Base-by-base conservation (phyloP, 345 rosid genomes). In the Boechera retrofracta region DNA sequence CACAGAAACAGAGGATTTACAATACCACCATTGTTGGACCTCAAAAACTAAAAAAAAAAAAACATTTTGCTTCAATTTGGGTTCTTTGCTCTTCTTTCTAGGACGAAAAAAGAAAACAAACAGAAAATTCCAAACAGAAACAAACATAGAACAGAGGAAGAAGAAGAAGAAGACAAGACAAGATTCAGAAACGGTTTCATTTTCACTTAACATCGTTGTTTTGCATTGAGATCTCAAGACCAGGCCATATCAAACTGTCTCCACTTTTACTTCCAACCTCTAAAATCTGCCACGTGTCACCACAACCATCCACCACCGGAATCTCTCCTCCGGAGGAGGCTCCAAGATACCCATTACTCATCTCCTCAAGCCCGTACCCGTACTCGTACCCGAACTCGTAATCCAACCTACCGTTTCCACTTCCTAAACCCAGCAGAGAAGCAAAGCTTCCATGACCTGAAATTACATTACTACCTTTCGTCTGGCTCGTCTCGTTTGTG, bases 181-280 rank as follows among this genome's bases (percentile, higher is more conserved):
- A 11, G 2, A 18, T 12, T 24, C 51, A 65, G 32, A 52, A 71
- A 65, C 38, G 61, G 73, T 77, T 65, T 89, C 87, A 90, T 79
- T 88, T 84, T 89, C 87, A 92, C 82, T 88, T 84, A 53, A 84
- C 81, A 64, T 88, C 86, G 82, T 86, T 90, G 78, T 83, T 86
- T 48, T 89, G 90, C 31, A 96, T 88, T 33, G 96, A 89, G 70
- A 93, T 91, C 31, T 94, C 94, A 16, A 88, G 89, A 71, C 87
- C 94, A 32, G 96, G 94, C 98, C 96, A 93, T 31, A 89, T 62
- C 66, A 91, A 85, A 86, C 91, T 88, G 74, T 87, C 92, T 42
- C 89, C 97, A 74, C 56, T 72, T 12, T 73, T 74, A 62, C 75
- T 61, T 44, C 84, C 91, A 4, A 86, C 35, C 60, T 62, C 92